Evolutionary conservation across 75 land plant genomes (phyloP).

Genomic region (Cryptomeria japonica): DNA sequence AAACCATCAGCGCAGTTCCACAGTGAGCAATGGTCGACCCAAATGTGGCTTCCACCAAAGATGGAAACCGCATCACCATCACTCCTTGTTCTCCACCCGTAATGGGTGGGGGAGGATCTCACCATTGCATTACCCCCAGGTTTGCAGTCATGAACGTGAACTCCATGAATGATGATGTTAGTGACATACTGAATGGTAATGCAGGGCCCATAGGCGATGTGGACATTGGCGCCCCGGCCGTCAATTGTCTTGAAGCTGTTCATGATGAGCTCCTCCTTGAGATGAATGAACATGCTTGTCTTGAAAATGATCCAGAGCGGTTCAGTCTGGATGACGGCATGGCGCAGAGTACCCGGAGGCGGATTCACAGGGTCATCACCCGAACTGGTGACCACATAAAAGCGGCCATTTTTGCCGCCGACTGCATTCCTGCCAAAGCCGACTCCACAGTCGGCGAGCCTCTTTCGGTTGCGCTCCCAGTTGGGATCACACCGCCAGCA

Average conservation of each 20-base stretch:
- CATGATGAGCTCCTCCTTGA: slow-evolving; percentile 35
- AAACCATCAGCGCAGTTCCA: slow-evolving; percentile 26
- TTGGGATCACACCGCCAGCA: slow-evolving; percentile 35
- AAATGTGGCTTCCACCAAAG: slow-evolving; percentile 38
- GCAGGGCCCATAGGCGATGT: slow-evolving; percentile 41
- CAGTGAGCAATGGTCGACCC: slow-evolving; percentile 44
- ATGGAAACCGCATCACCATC: slow-evolving; percentile 56
- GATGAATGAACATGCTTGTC: slow-evolving; percentile 34
- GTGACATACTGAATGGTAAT: slow-evolving; percentile 44
- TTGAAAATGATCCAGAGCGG: slow-evolving; percentile 47
- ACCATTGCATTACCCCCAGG: slow-evolving; percentile 25
- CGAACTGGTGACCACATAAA: slow-evolving; percentile 24
- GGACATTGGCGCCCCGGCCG: slow-evolving; percentile 42
- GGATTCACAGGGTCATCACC: slow-evolving; percentile 38
- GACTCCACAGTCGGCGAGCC: slow-evolving; percentile 27
- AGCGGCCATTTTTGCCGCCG: slow-evolving; percentile 20
- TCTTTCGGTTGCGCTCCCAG: slow-evolving; percentile 27
- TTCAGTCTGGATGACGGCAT: slow-evolving; percentile 35
- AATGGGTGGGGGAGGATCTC: slow-evolving; percentile 23
- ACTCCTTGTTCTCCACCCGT: slow-evolving; percentile 21
- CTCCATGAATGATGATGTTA: slow-evolving; percentile 54
- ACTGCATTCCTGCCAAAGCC: slow-evolving; percentile 29
- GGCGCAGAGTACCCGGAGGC: slow-evolving; percentile 37
- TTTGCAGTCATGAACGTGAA: slow-evolving; percentile 41
- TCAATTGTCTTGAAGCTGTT: slow-evolving; percentile 46